Evolutionary conservation across 805 yeast species (phyloP).

Genomic region (Nematodospora valgi): DNA sequence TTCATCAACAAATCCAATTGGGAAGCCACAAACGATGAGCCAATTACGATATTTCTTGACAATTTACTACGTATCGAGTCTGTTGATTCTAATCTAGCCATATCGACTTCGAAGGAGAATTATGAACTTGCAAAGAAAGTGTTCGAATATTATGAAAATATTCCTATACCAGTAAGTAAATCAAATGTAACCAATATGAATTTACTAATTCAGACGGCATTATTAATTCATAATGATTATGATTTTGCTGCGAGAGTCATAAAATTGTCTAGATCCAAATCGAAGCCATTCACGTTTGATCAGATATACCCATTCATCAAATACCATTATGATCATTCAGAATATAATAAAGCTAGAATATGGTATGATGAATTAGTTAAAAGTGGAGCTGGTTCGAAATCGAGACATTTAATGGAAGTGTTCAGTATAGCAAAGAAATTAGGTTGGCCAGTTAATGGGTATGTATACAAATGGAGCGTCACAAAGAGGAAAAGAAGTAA

Average conservation of each 20-base stretch:
- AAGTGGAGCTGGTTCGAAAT: constrained; percentile 28
- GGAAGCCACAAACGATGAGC: constrained; percentile 1
- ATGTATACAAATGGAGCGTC: constrained; percentile 23
- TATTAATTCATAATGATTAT: constrained; percentile 30
- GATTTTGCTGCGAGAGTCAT: constrained; percentile 30
- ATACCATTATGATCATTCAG: constrained; percentile 30
- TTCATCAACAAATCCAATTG: background rate
- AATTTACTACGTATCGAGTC: too few relatives aligned
- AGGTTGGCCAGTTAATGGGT: constrained; percentile 34
- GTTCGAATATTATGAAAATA: constrained; percentile 19
- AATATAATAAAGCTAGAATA: constrained; percentile 26
- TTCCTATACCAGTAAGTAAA: constrained; percentile 11
- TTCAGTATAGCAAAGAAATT: constrained; percentile 32
- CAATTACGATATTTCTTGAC: constrained; percentile 15
- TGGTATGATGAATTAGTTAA: constrained; percentile 36
- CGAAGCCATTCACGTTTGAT: constrained; percentile 35
- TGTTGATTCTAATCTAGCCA: too few relatives aligned
- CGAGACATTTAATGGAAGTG: constrained; percentile 24
- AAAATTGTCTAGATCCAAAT: constrained; percentile 20
- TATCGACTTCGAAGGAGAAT: constrained; percentile 7
- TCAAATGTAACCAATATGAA: constrained; percentile 25
- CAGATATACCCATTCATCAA: constrained; percentile 38
- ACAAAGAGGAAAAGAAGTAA: constrained; percentile 21
- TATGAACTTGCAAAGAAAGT: constrained; percentile 27
- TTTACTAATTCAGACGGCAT: constrained; percentile 27